Conservation (phyloP, 2,329 filamentous ascomycete species). For the Fusarium verticillioides region DNA sequence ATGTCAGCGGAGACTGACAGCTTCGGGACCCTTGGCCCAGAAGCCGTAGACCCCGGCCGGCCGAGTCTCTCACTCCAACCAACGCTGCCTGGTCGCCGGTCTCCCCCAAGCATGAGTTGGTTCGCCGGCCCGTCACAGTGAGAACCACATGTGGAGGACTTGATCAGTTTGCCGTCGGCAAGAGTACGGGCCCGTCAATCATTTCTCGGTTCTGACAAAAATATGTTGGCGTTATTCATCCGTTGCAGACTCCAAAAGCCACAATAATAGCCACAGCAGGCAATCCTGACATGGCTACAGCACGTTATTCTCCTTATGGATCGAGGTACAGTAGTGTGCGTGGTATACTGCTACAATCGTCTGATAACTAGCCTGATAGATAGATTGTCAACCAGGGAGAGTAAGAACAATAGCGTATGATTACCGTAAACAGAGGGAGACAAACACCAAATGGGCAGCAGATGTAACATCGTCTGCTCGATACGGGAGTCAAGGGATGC, state of each 20-base stretch:
- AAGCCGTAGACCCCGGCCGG: slow-evolving; percentile 16
- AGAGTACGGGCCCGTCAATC: slow-evolving; percentile 14
- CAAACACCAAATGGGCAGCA: slow-evolving; percentile 13
- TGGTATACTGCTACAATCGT: slow-evolving; percentile 10
- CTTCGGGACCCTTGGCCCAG: slow-evolving; percentile 5
- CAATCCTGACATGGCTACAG: background rate
- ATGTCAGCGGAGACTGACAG: slow-evolving; percentile 19
- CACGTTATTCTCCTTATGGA: slow-evolving; percentile 20
- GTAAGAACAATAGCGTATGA: background rate
- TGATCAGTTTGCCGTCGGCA: slow-evolving; percentile 36
- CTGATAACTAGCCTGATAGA: slow-evolving; percentile 7
- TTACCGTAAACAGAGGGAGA: slow-evolving; percentile 21
- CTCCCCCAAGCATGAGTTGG: background rate
- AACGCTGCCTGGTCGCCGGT: background rate
- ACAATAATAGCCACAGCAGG: slow-evolving; percentile 5
- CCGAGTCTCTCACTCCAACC: background rate
- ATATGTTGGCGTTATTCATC: slow-evolving; percentile 16
- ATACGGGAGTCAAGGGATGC: slow-evolving; percentile 15
- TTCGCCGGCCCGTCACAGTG: background rate
- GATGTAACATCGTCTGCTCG: background rate
- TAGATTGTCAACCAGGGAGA: slow-evolving; percentile 10
- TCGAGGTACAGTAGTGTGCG: slow-evolving; percentile 31
- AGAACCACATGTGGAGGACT: slow-evolving; percentile 15
- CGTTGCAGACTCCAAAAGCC: slow-evolving; percentile 14
- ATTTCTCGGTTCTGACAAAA: slow-evolving; percentile 28